A percentile compares a stretch with the other conserved stretches of the same genome.
Conservation (phyloP, 768 basidiomycete species). For the Kwoniella bestiolae region DNA sequence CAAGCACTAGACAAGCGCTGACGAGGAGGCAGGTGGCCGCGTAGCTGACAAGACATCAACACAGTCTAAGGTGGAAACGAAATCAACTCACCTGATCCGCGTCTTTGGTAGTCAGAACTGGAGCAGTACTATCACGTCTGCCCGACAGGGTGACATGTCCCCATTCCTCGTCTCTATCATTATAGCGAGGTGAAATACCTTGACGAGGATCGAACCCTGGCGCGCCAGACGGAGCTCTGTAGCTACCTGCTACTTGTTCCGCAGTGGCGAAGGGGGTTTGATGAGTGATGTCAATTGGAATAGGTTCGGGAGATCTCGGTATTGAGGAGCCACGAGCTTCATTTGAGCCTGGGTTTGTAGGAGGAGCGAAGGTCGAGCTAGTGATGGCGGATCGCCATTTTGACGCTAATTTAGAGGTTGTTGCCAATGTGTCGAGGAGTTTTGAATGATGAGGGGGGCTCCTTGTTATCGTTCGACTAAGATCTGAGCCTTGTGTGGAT, state of each 20-base stretch:
- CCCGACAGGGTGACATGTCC: constrained; percentile 33
- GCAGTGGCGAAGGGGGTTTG: constrained; percentile 46
- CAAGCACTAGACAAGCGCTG: constrained; percentile 50
- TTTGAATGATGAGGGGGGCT: constrained; percentile 26
- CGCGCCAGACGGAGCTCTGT: constrained; percentile 49
- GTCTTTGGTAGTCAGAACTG: constrained; percentile 31
- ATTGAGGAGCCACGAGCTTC: background rate
- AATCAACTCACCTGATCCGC: constrained; percentile 41
- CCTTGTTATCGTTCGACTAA: background rate
- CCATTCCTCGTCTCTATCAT: constrained; percentile 23
- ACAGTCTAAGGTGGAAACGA: too few relatives aligned
- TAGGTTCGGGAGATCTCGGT: background rate
- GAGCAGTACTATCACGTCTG: constrained; percentile 36
- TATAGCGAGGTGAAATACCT: background rate
- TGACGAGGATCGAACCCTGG: constrained; percentile 36
- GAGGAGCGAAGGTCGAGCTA: constrained; percentile 25
- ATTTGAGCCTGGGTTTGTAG: background rate
- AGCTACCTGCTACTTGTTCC: constrained; percentile 30
- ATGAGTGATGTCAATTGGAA: constrained; percentile 47
- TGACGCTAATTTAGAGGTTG: constrained; percentile 43
- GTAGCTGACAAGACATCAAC: constrained; percentile 29
- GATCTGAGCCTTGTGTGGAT: background rate
- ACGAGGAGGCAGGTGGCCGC: constrained; percentile 44
- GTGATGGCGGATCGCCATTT: constrained; percentile 51
- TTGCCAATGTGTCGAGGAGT: constrained; percentile 34